A percentile compares a stretch with the other conserved stretches of the same genome.
Evolutionary conservation across 2,329 filamentous ascomycete species (phyloP).

Genomic region (Cryphonectria nitschkei): DNA sequence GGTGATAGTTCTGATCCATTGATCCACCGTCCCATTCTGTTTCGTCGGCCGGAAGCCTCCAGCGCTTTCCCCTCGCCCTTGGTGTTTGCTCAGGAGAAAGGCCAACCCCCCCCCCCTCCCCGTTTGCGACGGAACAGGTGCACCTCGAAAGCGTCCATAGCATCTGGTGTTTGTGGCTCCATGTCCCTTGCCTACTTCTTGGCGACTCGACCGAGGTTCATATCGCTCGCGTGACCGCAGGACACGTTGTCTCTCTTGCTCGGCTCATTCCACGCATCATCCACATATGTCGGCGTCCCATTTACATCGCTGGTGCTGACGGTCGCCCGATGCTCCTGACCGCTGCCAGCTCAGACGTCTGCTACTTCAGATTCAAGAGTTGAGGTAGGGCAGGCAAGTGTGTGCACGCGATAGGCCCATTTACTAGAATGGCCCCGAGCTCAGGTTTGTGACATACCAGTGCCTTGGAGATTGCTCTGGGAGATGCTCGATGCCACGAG

Average conservation of each 20-base stretch:
- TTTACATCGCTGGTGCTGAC: constrained; percentile 26
- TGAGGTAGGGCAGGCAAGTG: constrained; percentile 5
- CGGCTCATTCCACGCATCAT: not conserved
- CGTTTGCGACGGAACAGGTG: constrained; percentile 18
- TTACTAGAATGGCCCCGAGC: constrained; percentile 28
- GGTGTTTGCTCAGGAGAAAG: constrained; percentile 22
- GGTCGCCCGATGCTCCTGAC: constrained; percentile 24
- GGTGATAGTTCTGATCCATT: constrained; percentile 19
- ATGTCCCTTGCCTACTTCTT: constrained; percentile 6
- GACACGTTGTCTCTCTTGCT: not conserved
- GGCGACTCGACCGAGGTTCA: constrained; percentile 12
- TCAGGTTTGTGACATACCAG: constrained; percentile 24
- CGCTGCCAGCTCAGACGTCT: constrained; percentile 22
- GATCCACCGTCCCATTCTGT: constrained; percentile 11
- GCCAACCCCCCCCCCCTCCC: not conserved
- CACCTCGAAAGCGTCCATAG: constrained; percentile 14
- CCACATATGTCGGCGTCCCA: constrained; percentile 24
- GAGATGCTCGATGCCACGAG: not conserved
- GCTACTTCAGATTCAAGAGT: constrained; percentile 9
- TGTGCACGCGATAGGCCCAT: constrained; percentile 22
- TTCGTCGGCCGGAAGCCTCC: constrained; percentile 14
- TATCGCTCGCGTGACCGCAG: not conserved
- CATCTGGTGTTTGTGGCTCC: constrained; percentile 19
- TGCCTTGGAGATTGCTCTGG: not conserved
- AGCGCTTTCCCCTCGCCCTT: constrained; percentile 10